These are phyloP conservation scores for Corrigiola litoralis DNA, from an alignment of 179 eudicot species.

Conservation along the genomic window DNA sequence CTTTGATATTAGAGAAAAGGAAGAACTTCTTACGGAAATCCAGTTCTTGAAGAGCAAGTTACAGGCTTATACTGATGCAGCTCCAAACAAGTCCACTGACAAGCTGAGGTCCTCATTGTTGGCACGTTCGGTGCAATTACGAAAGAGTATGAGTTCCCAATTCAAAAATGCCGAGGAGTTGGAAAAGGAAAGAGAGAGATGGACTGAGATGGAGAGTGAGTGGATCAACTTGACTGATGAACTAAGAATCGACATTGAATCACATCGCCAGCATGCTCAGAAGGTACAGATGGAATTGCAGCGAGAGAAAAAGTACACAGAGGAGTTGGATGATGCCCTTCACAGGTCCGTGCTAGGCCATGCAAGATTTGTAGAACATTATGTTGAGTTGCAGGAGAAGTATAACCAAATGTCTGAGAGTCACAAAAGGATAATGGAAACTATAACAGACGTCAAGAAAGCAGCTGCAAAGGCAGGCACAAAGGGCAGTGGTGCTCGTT, in stretches of 20 bases:
- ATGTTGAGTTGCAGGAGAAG: slow-evolving; percentile 80
- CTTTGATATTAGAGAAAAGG: slow-evolving; percentile 60
- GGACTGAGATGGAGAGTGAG: slow-evolving; percentile 98
- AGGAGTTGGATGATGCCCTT: slow-evolving; percentile 86
- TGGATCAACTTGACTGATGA: slow-evolving; percentile 94
- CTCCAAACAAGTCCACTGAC: slow-evolving; percentile 51
- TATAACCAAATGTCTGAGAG: slow-evolving; percentile 61
- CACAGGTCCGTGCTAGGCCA: slow-evolving; percentile 68
- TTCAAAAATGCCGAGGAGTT: slow-evolving; percentile 55
- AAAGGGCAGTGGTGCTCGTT: slow-evolving; percentile 76
- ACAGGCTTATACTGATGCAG: slow-evolving; percentile 38
- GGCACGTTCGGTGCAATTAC: slow-evolving; percentile 61
- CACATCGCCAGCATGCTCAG: slow-evolving; percentile 64
- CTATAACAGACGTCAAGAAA: slow-evolving; percentile 68
- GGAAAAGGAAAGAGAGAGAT: slow-evolving; percentile 74
- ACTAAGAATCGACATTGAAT: slow-evolving; percentile 71
- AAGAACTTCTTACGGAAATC: slow-evolving; percentile 74
- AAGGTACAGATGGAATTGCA: slow-evolving; percentile 60
- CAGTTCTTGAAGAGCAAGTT: slow-evolving; percentile 58
- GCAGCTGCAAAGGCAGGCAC: slow-evolving; percentile 83
- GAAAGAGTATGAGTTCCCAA: slow-evolving; percentile 50
- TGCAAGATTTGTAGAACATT: slow-evolving; percentile 83
- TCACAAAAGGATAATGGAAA: slow-evolving; percentile 66
- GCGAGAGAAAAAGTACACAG: slow-evolving; percentile 63
- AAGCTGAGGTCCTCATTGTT: slow-evolving; percentile 68